Evolutionary conservation across 805 yeast genomes (phyloP), one percentile per base, ranked within the genome.

Genomic region (Priceomyces carsonii): DNA sequence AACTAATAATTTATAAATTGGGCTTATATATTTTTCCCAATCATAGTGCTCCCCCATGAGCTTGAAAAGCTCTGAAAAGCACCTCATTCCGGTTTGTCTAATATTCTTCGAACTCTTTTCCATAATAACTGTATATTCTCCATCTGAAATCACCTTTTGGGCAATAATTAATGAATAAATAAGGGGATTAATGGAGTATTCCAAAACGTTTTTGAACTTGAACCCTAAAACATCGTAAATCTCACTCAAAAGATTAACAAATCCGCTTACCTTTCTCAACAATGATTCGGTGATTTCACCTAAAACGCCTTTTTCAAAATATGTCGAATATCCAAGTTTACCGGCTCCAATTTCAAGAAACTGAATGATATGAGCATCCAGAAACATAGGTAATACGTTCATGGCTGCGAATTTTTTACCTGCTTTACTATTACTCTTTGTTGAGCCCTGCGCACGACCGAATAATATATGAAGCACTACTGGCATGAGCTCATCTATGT

Each of bases 371-470:
- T 77, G 72, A 5, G 63, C 53, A 12, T 73, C 73, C 3, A 69
- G 57, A 30, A 87, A 66, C 40, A 69, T 78, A 4, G 85, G 82
- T 32, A 87, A 58, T 5, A 80, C 65, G 15, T 81, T 69, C 8
- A 86, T 67, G 6, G 86, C 82, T 6, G 93, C 86, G 48, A 70
- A 73, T 43, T 87, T 84, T 45, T 85, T 74, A 20, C 89, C 81
- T 36, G 77, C 74, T 51, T 85, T 85, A 18, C 80, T 75, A 40
- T 87, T 88, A 55, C 85, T 81, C 36, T 69, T 74, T 4, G 80
- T 70, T 1, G 82, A 73, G 8, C 71, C 71, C 59, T 87, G 95
- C 6, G 89, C 87, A 38, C 95, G 73, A 6, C 98, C 98, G 59
- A 82, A 91, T 14, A 93, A 63, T 17, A 93, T 82, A 45, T 96